Conservation (phyloP, 1,284 basidiomycete species). For the Cystobasidium pallidum region DNA sequence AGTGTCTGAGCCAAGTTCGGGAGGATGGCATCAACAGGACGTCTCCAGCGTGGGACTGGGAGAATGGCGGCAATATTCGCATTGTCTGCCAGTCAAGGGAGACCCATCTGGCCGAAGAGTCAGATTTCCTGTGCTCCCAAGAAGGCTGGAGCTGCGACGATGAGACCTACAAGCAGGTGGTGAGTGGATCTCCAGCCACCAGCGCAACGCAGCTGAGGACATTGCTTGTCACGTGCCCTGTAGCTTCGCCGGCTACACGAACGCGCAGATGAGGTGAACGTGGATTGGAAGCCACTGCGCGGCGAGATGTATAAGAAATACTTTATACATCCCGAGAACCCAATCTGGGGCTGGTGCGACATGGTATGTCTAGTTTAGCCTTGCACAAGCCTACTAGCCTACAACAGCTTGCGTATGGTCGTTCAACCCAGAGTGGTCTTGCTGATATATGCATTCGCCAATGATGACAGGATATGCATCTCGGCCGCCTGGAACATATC, state of each 20-base stretch:
- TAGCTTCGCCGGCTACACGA: conserved; percentile 33
- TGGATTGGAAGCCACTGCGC: conserved; percentile 37
- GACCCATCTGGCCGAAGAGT: conserved; percentile 28
- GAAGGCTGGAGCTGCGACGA: conserved; percentile 32
- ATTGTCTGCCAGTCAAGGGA: conserved; percentile 39
- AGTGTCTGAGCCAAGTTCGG: conserved; percentile 22
- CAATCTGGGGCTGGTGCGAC: conserved; percentile 37
- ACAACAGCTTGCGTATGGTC: not conserved
- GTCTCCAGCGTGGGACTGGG: conserved; percentile 25
- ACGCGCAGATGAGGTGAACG: conserved; percentile 34
- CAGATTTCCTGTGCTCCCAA: conserved; percentile 32
- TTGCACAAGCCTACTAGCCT: not conserved
- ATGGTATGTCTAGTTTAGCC: conserved; percentile 14
- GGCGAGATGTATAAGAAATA: conserved; percentile 41
- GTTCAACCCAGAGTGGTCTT: not conserved
- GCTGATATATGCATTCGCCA: not conserved
- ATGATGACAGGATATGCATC: conserved; percentile 28
- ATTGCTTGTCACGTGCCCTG: conserved; percentile 5
- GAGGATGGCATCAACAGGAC: conserved; percentile 28
- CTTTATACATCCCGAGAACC: conserved; percentile 41
- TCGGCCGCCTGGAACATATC: conserved; percentile 30
- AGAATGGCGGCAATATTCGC: conserved; percentile 40
- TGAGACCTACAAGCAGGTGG: conserved; percentile 29
- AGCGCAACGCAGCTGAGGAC: not conserved
- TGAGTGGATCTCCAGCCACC: not conserved